Percentiles rank a stretch among this genome's conserved stretches.
Conservation (phyloP, 768 basidiomycete species). For the Kwoniella botswanensis region DNA sequence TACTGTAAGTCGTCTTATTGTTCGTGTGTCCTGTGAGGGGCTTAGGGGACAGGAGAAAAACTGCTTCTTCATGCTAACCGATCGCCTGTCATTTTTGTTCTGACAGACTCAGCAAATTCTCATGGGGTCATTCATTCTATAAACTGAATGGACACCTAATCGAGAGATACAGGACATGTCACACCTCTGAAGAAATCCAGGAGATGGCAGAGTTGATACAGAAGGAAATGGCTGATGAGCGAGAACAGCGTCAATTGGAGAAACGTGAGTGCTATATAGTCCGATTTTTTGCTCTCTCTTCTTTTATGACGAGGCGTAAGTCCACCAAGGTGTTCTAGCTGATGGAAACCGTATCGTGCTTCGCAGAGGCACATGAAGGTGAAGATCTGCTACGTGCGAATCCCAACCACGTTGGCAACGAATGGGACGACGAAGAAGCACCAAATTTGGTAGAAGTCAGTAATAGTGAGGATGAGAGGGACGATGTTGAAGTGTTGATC, state of each 20-base stretch:
- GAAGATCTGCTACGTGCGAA: slow-evolving; percentile 47
- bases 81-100: not conserved
- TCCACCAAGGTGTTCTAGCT: not conserved
- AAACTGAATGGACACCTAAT: slow-evolving; percentile 77
- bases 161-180: slow-evolving; percentile 76
- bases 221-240: slow-evolving; percentile 56
- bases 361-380: slow-evolving; percentile 32
- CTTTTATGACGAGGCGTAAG: not conserved
- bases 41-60: too few species aligned
- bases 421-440: slow-evolving; percentile 34
- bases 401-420: slow-evolving; percentile 46
- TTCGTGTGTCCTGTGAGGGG: not conserved
- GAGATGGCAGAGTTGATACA: slow-evolving; percentile 58
- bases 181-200: slow-evolving; percentile 56
- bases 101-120: slow-evolving; percentile 70
- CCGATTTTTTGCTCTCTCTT: not conserved
- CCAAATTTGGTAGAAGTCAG: slow-evolving; percentile 30
- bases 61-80: too few species aligned
- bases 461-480: slow-evolving; percentile 49
- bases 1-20: slow-evolving; percentile 59
- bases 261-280: slow-evolving; percentile 37
- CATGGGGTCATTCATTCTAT: slow-evolving; percentile 89
- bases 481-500: slow-evolving; percentile 51
- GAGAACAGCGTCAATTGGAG: slow-evolving; percentile 35
- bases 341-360: not conserved